Evolutionary conservation across 768 basidiomycete genomes (phyloP).

Genomic region (Heimioporus sp.): DNA sequence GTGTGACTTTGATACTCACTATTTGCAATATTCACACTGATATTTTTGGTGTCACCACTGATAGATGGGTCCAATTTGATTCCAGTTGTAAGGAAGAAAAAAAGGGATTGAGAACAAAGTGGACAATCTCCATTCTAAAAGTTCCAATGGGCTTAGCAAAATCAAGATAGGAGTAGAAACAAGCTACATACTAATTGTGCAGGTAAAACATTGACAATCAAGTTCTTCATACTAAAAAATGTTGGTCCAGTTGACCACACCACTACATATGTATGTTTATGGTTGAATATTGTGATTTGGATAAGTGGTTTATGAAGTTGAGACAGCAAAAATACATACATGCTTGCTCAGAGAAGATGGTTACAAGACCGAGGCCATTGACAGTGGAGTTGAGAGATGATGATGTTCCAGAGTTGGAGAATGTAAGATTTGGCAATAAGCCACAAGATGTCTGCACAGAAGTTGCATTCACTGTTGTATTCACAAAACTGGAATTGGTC

Average conservation of each 20-base stretch:
- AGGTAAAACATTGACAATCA: too few species aligned
- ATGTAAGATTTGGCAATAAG: conserved; percentile 7
- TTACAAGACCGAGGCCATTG: background rate
- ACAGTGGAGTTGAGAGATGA: background rate
- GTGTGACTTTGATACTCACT: background rate
- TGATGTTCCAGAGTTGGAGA: background rate
- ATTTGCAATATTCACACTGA: background rate
- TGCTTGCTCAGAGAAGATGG: background rate
- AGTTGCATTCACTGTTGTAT: conserved; percentile 13
- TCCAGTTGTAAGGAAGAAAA: conserved; percentile 11
- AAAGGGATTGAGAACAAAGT: background rate
- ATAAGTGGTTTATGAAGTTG: too few species aligned
- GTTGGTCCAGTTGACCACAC: too few species aligned
- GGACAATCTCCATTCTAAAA: too few species aligned
- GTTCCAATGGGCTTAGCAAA: too few species aligned
- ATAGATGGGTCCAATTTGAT: conserved; percentile 2
- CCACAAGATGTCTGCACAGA: conserved; percentile 7
- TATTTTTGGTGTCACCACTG: background rate
- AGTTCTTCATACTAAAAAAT: too few species aligned
- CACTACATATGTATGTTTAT: too few species aligned
- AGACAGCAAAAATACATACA: background rate
- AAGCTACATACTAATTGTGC: too few species aligned
- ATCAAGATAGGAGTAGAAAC: too few species aligned
- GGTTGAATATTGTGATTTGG: background rate
- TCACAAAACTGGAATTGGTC: background rate